Evolutionary conservation across 768 basidiomycete genomes (phyloP).

Genomic region (Termitomyces eurrhizus): DNA sequence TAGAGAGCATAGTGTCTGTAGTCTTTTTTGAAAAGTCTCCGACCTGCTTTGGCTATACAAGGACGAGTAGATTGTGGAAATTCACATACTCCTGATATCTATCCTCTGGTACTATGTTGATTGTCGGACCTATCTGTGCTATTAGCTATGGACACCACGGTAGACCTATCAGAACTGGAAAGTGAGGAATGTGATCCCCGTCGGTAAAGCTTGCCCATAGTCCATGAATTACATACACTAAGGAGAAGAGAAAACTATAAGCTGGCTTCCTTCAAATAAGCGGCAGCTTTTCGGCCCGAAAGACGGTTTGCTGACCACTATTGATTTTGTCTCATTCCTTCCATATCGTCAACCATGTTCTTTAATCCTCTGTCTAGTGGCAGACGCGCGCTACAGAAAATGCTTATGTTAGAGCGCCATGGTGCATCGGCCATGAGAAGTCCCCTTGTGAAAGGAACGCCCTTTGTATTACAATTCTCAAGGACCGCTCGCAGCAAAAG

Average conservation of each 20-base stretch:
- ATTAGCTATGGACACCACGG: not conserved
- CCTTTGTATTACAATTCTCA: slow-evolving; percentile 11
- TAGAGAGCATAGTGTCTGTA: not conserved
- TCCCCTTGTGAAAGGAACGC: slow-evolving; percentile 1
- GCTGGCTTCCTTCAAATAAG: too few relatives aligned
- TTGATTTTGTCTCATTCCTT: not conserved
- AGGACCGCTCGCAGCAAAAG: slow-evolving; percentile 20
- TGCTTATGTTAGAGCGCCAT: slow-evolving; percentile 1
- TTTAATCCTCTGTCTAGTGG: not conserved
- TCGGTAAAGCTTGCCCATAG: too few relatives aligned
- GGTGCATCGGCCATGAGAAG: not conserved
- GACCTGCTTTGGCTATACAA: not conserved
- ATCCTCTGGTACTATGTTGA: not conserved
- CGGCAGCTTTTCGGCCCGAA: not conserved
- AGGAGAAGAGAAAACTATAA: too few relatives aligned
- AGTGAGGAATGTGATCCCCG: too few relatives aligned
- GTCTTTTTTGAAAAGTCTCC: not conserved
- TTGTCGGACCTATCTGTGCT: not conserved
- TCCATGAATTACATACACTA: too few relatives aligned
- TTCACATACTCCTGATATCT: not conserved
- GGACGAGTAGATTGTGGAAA: not conserved
- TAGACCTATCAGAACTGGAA: too few relatives aligned
- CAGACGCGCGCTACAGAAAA: slow-evolving; percentile 1
- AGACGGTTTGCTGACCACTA: not conserved
- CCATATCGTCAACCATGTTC: slow-evolving; percentile 5